Evolutionary conservation across 2,329 filamentous ascomycete genomes (phyloP), one percentile per base, ranked within the genome.

Genomic region (Fusarium chaquense): DNA sequence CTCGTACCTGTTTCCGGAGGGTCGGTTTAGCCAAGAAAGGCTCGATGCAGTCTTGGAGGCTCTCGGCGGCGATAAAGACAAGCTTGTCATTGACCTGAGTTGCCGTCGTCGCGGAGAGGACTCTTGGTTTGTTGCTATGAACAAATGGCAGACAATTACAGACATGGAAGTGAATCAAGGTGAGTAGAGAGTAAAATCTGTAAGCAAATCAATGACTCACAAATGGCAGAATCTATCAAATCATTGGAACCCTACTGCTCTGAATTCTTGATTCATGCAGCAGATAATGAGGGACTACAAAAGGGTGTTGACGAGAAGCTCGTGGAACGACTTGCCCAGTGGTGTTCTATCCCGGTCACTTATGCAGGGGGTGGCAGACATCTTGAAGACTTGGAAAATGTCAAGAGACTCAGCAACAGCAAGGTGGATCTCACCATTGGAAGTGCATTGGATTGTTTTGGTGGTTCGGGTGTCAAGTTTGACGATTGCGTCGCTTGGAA

Each of bases 81-180:
- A 93, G 80, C 88, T 99, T 50, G 95, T 99, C 71, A 94, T 99
- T 78, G 96, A 99, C 77, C 87, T 99, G 26, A 97, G 94, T 80
- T 99, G 96, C 78, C 89, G 96, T 53, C 86, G 90, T 62, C 90
- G 90, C 64, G 91, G 86, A 38, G 83, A 85, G 5, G 84, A 90
- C 58, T 90, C 84, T 40, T 99, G 96, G 96, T 94, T 92, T 75
- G 96, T 99, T n/a, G 95, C 96, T 58, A 99, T 97, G 91, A 93
- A 99, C 81, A 97, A 97, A 80, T 99, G 96, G 96, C 96, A 98
- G 84, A 97, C 93, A 2, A 91, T 98, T 58, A 98, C 96, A 2
- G 93, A 98, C 76, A 97, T 97, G 90, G 93, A 98, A 78, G 89
- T 99, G 70, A 95, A 91, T 69, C 85, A 92, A 85, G 92, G 95